Base-by-base conservation (phyloP, 805 yeast species). In the Wickerhamiella lipophila region DNA sequence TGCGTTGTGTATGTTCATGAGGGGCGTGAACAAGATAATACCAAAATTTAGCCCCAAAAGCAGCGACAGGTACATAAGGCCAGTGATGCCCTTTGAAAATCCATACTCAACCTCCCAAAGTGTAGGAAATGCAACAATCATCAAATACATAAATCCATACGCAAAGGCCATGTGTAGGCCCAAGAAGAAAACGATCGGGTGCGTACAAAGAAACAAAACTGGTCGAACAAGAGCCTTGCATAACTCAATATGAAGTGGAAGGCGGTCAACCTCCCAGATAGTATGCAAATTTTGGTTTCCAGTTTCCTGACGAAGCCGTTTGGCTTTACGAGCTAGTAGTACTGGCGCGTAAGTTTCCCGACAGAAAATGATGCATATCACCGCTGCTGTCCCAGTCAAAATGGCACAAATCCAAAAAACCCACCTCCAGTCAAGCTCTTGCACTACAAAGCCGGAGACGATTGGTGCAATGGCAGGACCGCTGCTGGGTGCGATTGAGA, bases 131-230 rank as follows among this genome's bases (percentile, higher is more conserved):
- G 80, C 70, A 16, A 75, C 77, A 49, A 79, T 68, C 68, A 79
- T 66, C 50, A 79, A 67, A 61, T 80, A 79, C 72, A 78, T 69
- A 64, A 77, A 75, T 13, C 84, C 85, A 59, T 79, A 80, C 6
- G 72, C 69, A 58, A 78, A 75, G 1, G 85, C 85, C 75, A 77
- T 71, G 60, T 74, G 78, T 4, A 73, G 60, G 2, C 84, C 83
- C 32, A 80, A 64, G 0, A 81, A 79, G 23, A 76, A 64, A 26
- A 79, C 76, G 73, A 80, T 77, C 2, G 84, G 84, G 56, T 79
- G 76, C 21, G 76, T 69, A 35, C 69, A 60, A 25, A 79, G 62
- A 49, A 79, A 62, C 40, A 64, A 65, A 16, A 78, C 41, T 2
- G 86, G 86, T 46, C 85, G 68, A 26, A 74, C 64, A 47, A 78